These are phyloP conservation scores for Lichina pygmaea DNA, from an alignment of 495 filamentous ascomycete genomes.

Conservation along the genomic window DNA sequence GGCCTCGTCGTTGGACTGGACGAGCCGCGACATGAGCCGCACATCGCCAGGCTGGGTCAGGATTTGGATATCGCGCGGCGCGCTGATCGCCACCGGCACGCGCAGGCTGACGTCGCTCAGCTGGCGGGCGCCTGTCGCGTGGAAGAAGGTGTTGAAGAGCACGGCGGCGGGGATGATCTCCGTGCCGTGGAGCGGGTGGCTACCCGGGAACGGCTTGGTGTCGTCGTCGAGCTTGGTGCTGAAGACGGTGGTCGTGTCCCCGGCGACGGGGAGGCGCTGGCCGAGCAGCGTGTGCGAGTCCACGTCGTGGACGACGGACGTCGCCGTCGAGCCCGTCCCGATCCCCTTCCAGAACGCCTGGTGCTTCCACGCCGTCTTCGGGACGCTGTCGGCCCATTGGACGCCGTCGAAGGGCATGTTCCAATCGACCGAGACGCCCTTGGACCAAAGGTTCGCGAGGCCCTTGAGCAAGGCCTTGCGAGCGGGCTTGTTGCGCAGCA, in stretches of 20 bases:
- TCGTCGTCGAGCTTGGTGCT: slow-evolving; percentile 9
- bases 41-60: slow-evolving; percentile 7
- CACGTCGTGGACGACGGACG: slow-evolving; percentile 8
- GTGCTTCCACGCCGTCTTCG: slow-evolving; percentile 24
- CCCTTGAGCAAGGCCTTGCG: slow-evolving; percentile 17
- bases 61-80: slow-evolving; percentile 13
- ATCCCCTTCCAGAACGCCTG: slow-evolving; percentile 24
- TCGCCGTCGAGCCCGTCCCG: slow-evolving; percentile 2
- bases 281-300: slow-evolving; percentile 13
- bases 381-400: slow-evolving; percentile 17
- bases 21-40: slow-evolving; percentile 11
- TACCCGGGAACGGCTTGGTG: slow-evolving; percentile 9
- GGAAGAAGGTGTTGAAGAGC: slow-evolving; percentile 15
- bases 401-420: slow-evolving; percentile 13
- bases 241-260: slow-evolving; percentile 8
- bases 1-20: neutral
- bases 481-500: slow-evolving; percentile 14
- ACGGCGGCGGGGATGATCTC: slow-evolving; percentile 18
- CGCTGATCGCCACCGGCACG: slow-evolving; percentile 13
- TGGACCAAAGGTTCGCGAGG: slow-evolving; percentile 17
- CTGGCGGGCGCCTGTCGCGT: slow-evolving; percentile 5
- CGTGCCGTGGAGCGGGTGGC: slow-evolving; percentile 6
- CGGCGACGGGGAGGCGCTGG: slow-evolving; percentile 7
- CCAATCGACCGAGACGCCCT: slow-evolving; percentile 19
- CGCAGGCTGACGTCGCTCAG: slow-evolving; percentile 8